Percentiles rank a stretch among this genome's conserved stretches.
Conservation (phyloP, 164 flowering plant genomes). For the Macadamia integrifolia region DNA sequence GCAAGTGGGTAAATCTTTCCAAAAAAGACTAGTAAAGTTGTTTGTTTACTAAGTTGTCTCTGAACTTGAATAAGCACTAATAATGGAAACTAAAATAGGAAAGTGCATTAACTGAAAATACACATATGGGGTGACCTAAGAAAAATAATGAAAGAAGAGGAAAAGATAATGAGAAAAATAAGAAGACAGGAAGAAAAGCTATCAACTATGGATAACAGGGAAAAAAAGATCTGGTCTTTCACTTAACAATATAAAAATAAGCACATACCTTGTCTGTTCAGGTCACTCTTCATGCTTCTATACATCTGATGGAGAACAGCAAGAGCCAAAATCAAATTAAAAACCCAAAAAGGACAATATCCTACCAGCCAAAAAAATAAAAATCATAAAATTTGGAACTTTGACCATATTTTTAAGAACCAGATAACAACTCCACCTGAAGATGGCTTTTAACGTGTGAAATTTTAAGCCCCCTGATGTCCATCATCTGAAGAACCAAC, state of each 20-base stretch:
- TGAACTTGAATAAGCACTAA: conserved; percentile 15
- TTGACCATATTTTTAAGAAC: not conserved
- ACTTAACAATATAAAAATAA: too few relatives aligned
- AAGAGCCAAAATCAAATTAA: conserved; percentile 8
- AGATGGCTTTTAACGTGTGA: conserved; percentile 96
- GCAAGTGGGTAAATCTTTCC: not conserved
- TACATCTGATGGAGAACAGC: conserved; percentile 49
- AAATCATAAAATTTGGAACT: not conserved
- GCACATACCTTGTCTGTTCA: conserved; percentile 40
- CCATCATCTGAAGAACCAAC: conserved; percentile 81
- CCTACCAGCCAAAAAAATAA: not conserved
- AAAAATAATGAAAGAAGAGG: not conserved
- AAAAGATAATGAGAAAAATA: not conserved
- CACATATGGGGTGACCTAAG: not conserved
- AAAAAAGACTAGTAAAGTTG: conserved; percentile 2
- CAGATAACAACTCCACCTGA: conserved; percentile 39
- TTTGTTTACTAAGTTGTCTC: conserved; percentile 8
- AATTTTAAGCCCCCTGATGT: conserved; percentile 77
- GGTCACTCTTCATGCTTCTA: conserved; percentile 62
- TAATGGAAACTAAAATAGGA: conserved; percentile 14
- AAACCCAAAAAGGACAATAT: not conserved
- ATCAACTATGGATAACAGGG: not conserved
- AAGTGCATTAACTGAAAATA: not conserved
- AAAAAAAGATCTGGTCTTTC: too few relatives aligned
- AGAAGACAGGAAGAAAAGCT: not conserved